Evolutionary conservation across 805 yeast genomes (phyloP).

Genomic region (Saturnispora besseyi): DNA sequence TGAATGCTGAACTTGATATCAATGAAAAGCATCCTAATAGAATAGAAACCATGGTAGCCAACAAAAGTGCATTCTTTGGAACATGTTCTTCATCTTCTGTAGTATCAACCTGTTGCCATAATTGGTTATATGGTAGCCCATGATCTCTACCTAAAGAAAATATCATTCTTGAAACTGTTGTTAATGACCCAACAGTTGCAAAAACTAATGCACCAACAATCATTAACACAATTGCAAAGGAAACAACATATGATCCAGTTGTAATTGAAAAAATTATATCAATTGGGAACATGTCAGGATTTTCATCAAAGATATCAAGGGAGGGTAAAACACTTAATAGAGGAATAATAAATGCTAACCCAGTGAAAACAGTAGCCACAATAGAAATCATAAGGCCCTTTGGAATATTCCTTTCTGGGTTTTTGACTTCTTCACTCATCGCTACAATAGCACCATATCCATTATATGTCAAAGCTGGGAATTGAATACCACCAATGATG

Average conservation of each 20-base stretch:
- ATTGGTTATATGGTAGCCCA: slow-evolving; percentile 56
- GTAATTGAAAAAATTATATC: slow-evolving; percentile 66
- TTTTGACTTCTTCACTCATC: slow-evolving; percentile 71
- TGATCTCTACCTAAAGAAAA: slow-evolving; percentile 78
- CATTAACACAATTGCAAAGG: slow-evolving; percentile 57
- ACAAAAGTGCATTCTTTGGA: slow-evolving; percentile 60
- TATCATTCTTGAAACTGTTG: slow-evolving; percentile 77
- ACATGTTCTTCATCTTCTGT: slow-evolving; percentile 45
- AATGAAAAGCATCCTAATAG: slow-evolving; percentile 56
- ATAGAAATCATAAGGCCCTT: slow-evolving; percentile 63
- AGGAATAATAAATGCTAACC: slow-evolving; percentile 65
- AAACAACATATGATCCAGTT: slow-evolving; percentile 58
- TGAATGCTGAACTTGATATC: slow-evolving; percentile 65
- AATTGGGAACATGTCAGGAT: slow-evolving; percentile 67
- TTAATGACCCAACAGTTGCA: slow-evolving; percentile 71
- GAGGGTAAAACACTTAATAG: slow-evolving; percentile 67
- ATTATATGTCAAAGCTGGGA: slow-evolving; percentile 69
- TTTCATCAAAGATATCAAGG: slow-evolving; percentile 45
- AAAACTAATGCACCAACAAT: slow-evolving; percentile 63
- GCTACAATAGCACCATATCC: slow-evolving; percentile 80
- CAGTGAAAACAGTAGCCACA: slow-evolving; percentile 54
- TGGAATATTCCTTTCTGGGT: slow-evolving; percentile 68
- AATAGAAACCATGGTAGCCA: slow-evolving; percentile 55
- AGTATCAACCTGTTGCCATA: slow-evolving; percentile 59
- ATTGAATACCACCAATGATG: slow-evolving; percentile 72